Evolutionary conservation across 768 basidiomycete genomes (phyloP).

Genomic region (Russula dissimulans): DNA sequence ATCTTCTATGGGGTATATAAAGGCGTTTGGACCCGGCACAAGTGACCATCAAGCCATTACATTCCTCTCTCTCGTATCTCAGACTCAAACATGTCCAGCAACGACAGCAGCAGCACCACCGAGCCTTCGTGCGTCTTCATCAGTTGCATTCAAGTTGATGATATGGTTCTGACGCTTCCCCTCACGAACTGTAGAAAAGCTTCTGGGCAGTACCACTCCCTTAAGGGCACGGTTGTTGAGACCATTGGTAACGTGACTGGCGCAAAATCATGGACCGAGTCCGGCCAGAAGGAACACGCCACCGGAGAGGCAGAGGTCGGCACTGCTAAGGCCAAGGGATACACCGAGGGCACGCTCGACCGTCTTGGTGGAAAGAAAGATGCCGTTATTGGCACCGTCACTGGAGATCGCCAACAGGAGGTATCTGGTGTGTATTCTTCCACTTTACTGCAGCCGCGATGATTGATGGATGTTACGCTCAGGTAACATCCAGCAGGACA

Average conservation of each 20-base stretch:
- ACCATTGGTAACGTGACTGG: conserved; percentile 38
- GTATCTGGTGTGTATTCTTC: conserved; percentile 30
- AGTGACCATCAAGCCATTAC: too few species aligned
- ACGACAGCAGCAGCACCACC: background rate
- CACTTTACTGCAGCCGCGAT: too few species aligned
- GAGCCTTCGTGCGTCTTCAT: conserved; percentile 12
- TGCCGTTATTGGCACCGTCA: conserved; percentile 43
- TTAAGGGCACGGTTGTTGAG: conserved; percentile 33
- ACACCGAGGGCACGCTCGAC: conserved; percentile 39
- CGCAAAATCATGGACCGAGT: conserved; percentile 32
- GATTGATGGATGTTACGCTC: background rate
- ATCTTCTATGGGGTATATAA: background rate
- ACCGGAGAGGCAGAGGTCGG: conserved; percentile 40
- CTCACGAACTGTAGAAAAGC: conserved; percentile 24
- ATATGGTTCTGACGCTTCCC: background rate
- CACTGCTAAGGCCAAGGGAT: conserved; percentile 41
- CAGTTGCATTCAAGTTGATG: background rate
- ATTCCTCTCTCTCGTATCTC: background rate
- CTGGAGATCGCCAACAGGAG: conserved; percentile 48
- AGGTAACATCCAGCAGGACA: conserved; percentile 48
- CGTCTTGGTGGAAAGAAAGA: conserved; percentile 43
- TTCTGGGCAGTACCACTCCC: conserved; percentile 32
- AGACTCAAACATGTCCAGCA: conserved; percentile 10
- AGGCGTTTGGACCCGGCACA: background rate
- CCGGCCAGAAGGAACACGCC: conserved; percentile 43